Conservation (phyloP, 2,329 filamentous ascomycete species). For the Cladosporium sp. region DNA sequence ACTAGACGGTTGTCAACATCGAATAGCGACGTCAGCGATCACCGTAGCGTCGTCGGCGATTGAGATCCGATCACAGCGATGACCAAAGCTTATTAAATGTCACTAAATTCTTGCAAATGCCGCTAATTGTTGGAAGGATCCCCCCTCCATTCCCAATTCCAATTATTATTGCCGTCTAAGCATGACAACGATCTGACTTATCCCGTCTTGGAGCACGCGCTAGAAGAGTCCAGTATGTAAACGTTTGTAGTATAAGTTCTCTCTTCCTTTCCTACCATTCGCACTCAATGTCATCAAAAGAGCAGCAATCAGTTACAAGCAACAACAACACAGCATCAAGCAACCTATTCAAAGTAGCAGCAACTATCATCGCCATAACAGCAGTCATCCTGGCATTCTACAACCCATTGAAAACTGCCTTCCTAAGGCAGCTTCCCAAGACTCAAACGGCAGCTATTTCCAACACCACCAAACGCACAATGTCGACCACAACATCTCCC, state of each 20-base stretch:
- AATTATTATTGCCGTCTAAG: conserved; percentile 16
- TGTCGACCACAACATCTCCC: conserved; percentile 38
- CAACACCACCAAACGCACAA: conserved; percentile 36
- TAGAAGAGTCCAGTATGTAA: conserved; percentile 17
- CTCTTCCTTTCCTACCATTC: conserved; percentile 3
- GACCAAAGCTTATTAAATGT: conserved; percentile 12
- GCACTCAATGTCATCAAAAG: conserved; percentile 27
- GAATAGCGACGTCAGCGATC: conserved; percentile 14
- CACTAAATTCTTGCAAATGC: background rate
- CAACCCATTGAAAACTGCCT: conserved; percentile 41
- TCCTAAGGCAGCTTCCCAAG: conserved; percentile 41
- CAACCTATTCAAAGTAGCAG: conserved; percentile 32
- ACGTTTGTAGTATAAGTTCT: conserved; percentile 23
- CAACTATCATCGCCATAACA: conserved; percentile 38
- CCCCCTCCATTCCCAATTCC: background rate
- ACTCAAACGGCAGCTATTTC: conserved; percentile 25
- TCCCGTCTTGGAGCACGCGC: conserved; percentile 5
- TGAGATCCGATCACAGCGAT: background rate
- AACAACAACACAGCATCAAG: conserved; percentile 13
- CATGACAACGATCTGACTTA: conserved; percentile 18
- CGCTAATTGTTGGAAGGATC: conserved; percentile 5
- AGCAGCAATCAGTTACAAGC: conserved; percentile 10
- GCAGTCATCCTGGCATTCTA: conserved; percentile 51
- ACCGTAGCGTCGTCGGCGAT: background rate
- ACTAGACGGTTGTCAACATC: conserved; percentile 5